These are phyloP conservation scores for Grosmannia penicillata DNA, from an alignment of 2,329 filamentous ascomycete species.

Conservation along the genomic window DNA sequence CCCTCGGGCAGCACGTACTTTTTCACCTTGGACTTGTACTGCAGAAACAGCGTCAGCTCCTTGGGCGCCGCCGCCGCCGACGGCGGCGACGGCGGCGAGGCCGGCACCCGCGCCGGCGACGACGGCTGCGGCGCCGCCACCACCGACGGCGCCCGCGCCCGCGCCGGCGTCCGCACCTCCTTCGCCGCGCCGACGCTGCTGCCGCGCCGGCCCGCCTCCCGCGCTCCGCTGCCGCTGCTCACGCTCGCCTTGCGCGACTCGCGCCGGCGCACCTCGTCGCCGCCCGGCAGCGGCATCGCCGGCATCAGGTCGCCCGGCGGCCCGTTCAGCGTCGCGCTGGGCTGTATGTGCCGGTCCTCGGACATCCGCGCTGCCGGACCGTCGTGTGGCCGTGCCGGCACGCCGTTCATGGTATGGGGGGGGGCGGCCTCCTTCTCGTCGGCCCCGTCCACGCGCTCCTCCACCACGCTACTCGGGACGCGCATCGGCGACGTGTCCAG, in stretches of 20 bases:
- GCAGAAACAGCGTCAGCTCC: slow-evolving; percentile 83
- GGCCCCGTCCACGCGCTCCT: slow-evolving; percentile 31
- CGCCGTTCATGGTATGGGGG: background rate
- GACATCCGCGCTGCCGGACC: slow-evolving; percentile 42
- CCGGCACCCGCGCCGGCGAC: background rate
- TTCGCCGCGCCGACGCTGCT: background rate
- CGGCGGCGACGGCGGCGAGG: background rate
- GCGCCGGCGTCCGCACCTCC: too few relatives aligned
- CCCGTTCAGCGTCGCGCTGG: slow-evolving; percentile 44
- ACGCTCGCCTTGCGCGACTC: background rate
- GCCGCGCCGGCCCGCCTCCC: background rate
- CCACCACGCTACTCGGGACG: slow-evolving; percentile 44
- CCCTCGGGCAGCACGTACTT: slow-evolving; percentile 85
- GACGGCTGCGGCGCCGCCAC: background rate
- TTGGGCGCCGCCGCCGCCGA: slow-evolving; percentile 27
- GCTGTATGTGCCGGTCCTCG: slow-evolving; percentile 44
- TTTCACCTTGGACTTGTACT: slow-evolving; percentile 95
- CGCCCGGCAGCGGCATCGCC: slow-evolving; percentile 17
- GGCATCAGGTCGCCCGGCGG: slow-evolving; percentile 29
- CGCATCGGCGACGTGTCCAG: slow-evolving; percentile 46
- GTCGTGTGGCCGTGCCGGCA: slow-evolving; percentile 16
- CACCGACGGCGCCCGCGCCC: background rate
- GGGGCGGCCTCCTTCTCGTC: background rate
- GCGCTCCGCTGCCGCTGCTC: background rate
- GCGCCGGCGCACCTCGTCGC: slow-evolving; percentile 14